A percentile compares a stretch with the other conserved stretches of the same genome.
phyloP scores from a whole-genome alignment of 2,329 filamentous ascomycete genomes.

The Neobulgaria alba region DNA sequence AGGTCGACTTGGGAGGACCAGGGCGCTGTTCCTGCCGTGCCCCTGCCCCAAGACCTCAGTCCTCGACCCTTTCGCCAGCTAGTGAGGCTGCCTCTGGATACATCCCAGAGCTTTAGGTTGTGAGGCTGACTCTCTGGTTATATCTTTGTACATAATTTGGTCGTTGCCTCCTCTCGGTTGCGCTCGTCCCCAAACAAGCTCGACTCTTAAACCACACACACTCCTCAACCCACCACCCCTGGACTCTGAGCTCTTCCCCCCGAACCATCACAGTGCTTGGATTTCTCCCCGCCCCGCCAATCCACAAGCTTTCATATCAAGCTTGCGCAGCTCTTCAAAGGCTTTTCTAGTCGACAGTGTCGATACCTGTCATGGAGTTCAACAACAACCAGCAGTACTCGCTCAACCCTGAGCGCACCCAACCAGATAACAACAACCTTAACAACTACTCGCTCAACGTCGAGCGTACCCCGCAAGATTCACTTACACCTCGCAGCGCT shows the following conservation, averaged over 20 bases:
- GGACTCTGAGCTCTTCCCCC: no score
- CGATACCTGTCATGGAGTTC: neutral
- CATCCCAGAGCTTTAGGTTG: neutral
- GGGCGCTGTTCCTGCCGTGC: no score
- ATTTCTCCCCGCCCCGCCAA: neutral
- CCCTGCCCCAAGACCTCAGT: no score
- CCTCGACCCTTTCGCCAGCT: no score
- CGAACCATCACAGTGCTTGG: constrained; percentile 1
- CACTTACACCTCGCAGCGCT: constrained; percentile 19
- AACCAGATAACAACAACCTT: constrained; percentile 1
- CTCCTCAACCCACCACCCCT: no score
- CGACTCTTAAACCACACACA: constrained; percentile 4
- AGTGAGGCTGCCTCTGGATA: neutral
- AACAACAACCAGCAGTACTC: neutral
- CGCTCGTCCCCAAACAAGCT: constrained; percentile 2
- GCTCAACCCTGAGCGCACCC: constrained; percentile 1
- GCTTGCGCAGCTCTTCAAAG: neutral
- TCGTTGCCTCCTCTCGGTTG: neutral
- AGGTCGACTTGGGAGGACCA: no score
- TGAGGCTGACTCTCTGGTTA: constrained; percentile 6
- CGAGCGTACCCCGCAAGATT: constrained; percentile 8
- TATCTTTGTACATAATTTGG: constrained; percentile 4
- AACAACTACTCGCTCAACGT: constrained; percentile 6
- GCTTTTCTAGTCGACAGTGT: neutral
- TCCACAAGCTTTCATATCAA: constrained; percentile 3